Evolutionary conservation across 1,284 basidiomycete genomes (phyloP).

Genomic region (Ganoderma sinense): DNA sequence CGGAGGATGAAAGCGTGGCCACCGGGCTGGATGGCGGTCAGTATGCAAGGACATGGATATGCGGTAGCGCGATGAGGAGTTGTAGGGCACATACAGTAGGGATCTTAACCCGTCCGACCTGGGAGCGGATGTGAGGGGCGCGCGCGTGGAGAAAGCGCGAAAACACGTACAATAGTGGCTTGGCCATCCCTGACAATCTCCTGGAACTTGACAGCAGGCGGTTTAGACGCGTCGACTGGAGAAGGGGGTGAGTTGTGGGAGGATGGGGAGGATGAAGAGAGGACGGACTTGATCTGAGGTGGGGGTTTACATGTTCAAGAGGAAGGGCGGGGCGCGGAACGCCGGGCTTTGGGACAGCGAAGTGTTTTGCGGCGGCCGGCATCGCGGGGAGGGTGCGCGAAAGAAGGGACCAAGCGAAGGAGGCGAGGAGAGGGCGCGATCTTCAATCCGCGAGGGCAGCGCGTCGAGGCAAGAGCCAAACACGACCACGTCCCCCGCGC

Average conservation of each 20-base stretch:
- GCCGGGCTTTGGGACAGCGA: slow-evolving; percentile 28
- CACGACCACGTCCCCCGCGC: slow-evolving; percentile 21
- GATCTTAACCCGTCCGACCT: slow-evolving; percentile 94
- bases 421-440: slow-evolving; percentile 28
- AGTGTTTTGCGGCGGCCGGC: slow-evolving; percentile 25
- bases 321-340: slow-evolving; percentile 49
- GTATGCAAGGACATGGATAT: slow-evolving; percentile 22
- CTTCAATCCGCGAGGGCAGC: slow-evolving; percentile 22
- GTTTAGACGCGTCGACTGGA: slow-evolving; percentile 41
- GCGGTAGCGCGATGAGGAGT: slow-evolving; percentile 10
- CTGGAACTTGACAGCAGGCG: slow-evolving; percentile 69
- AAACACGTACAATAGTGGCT: slow-evolving; percentile 64
- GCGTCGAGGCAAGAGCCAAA: slow-evolving; percentile 27
- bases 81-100: slow-evolving; percentile 72
- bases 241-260: slow-evolving; percentile 20
- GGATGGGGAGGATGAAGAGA: slow-evolving; percentile 30
- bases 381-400: slow-evolving; percentile 22
- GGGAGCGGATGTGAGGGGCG: slow-evolving; percentile 22
- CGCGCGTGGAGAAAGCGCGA: slow-evolving; percentile 15
- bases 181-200: slow-evolving; percentile 72
- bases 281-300: slow-evolving; percentile 47
- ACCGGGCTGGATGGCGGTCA: slow-evolving; percentile 52
- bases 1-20: slow-evolving; percentile 95
- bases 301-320: slow-evolving; percentile 46
- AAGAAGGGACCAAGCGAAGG: slow-evolving; percentile 11